Evolutionary conservation across 352 stramenopile species (phyloP).

Genomic region (Pythium aphanidermatum): DNA sequence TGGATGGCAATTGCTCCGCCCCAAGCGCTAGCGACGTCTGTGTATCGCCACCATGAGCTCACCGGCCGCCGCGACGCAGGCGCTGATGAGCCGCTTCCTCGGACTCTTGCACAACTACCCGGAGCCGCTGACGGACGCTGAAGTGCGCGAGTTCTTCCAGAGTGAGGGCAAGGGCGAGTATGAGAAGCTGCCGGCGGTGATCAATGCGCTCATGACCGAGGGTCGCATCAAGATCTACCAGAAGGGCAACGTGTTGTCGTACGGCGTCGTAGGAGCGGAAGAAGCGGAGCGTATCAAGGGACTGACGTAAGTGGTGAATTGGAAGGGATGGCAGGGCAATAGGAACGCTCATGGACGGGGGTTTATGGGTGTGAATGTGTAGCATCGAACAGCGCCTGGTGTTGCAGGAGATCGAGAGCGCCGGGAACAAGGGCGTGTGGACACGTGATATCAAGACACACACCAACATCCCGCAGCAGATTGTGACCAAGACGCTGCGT

Average conservation of each 20-base stretch:
- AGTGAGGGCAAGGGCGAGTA: constrained; percentile 62
- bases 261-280: constrained; percentile 74
- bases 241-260: constrained; percentile 80
- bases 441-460: constrained; percentile 97
- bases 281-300: constrained; percentile 82
- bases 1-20: not conserved
- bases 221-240: constrained; percentile 88
- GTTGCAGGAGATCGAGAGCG: constrained; percentile 94
- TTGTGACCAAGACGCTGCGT: constrained; percentile 98
- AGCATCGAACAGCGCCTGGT: constrained; percentile 82
- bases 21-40: constrained; percentile 1
- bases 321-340: too few species aligned
- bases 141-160: constrained; percentile 80
- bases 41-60: constrained; percentile 9
- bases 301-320: constrained; percentile 56
- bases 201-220: constrained; percentile 83
- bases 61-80: constrained; percentile 26
- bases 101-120: constrained; percentile 72
- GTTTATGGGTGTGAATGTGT: constrained; percentile 15
- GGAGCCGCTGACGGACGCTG: constrained; percentile 68
- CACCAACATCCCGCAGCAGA: constrained; percentile 96
- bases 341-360: constrained; percentile 6
- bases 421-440: constrained; percentile 98
- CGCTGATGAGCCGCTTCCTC: constrained; percentile 52
- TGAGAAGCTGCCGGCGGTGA: constrained; percentile 70